Percentiles rank a stretch among this genome's conserved stretches.
These are phyloP conservation scores for Alloascoidea africana DNA, from an alignment of 805 yeast species.

Conservation along the genomic window DNA sequence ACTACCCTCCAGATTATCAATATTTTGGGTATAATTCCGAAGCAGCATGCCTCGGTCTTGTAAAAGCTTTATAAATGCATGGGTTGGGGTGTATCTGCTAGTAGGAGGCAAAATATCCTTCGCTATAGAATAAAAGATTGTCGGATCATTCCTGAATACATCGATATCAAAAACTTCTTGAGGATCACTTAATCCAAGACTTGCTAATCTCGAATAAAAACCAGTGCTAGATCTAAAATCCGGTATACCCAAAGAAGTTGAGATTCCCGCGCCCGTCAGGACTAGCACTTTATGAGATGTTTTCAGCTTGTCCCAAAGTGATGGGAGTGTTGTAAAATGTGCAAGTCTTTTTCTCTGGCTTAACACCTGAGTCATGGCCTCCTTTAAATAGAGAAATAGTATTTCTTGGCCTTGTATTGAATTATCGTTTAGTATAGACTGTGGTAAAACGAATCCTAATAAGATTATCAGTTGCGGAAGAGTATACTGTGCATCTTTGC, in stretches of 20 bases:
- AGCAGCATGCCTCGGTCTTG: conserved; percentile 66
- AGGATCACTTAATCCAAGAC: conserved; percentile 67
- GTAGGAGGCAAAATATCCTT: conserved; percentile 70
- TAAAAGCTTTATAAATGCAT: conserved; percentile 58
- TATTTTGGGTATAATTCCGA: conserved; percentile 82
- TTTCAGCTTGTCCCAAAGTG: conserved; percentile 17
- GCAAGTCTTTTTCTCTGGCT: conserved; percentile 40
- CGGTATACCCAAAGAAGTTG: conserved; percentile 82
- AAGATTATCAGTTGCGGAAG: not conserved
- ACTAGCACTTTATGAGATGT: conserved; percentile 50
- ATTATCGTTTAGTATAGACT: not conserved
- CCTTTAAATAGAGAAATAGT: conserved; percentile 26
- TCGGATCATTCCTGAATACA: conserved; percentile 62
- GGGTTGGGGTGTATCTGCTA: conserved; percentile 50
- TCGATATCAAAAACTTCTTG: conserved; percentile 76
- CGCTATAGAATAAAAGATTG: conserved; percentile 75
- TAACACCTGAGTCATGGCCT: conserved; percentile 50
- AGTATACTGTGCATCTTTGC: not conserved
- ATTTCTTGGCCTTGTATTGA: not conserved
- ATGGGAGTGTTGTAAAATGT: too few species aligned
- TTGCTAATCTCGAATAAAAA: conserved; percentile 52
- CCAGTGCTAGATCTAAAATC: conserved; percentile 88
- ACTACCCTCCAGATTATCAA: conserved; percentile 72
- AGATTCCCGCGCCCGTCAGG: conserved; percentile 86
- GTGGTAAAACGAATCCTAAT: not conserved